A percentile compares a stretch with the other conserved stretches of the same genome.
phyloP scores from a whole-genome alignment of 2,329 filamentous ascomycete genomes.

The Raffaelea arxii region DNA sequence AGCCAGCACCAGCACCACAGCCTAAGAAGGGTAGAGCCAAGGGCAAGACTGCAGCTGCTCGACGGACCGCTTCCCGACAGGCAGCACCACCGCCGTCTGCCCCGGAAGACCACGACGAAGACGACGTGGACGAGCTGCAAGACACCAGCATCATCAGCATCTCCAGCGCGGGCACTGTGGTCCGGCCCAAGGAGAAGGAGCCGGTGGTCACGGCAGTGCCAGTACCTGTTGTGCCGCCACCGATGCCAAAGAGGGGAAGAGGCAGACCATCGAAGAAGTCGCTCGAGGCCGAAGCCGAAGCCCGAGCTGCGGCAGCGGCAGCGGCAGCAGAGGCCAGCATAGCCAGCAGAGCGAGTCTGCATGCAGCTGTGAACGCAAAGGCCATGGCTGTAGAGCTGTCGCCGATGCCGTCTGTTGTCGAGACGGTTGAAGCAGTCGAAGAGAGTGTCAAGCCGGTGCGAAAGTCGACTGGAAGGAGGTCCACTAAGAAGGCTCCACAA shows the following conservation, averaged over 20 bases:
- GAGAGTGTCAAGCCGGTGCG: no score
- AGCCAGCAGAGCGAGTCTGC: no score
- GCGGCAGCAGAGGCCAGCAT: not conserved
- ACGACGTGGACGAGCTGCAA: constrained; percentile 11
- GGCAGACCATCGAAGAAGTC: constrained; percentile 24
- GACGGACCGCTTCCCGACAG: not conserved
- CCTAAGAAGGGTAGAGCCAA: not conserved
- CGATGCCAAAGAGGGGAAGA: constrained; percentile 18
- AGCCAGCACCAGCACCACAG: constrained; percentile 8
- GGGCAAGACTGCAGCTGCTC: not conserved
- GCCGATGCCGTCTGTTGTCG: no score
- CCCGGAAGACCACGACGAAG: not conserved
- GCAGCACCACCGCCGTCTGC: no score
- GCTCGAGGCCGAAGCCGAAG: constrained; percentile 4
- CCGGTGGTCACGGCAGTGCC: not conserved
- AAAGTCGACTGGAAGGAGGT: constrained; percentile 22
- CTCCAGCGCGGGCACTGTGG: constrained; percentile 15
- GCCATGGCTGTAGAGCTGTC: no score
- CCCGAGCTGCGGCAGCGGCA: no score
- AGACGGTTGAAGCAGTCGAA: no score
- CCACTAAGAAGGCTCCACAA: constrained; percentile 20
- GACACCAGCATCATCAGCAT: constrained; percentile 15
- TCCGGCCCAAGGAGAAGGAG: constrained; percentile 11
- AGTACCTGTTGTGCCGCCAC: not conserved
- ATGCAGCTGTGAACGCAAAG: no score